Base-by-base conservation (phyloP, 768 basidiomycete species). In the Dentipellis fragilis region DNA sequence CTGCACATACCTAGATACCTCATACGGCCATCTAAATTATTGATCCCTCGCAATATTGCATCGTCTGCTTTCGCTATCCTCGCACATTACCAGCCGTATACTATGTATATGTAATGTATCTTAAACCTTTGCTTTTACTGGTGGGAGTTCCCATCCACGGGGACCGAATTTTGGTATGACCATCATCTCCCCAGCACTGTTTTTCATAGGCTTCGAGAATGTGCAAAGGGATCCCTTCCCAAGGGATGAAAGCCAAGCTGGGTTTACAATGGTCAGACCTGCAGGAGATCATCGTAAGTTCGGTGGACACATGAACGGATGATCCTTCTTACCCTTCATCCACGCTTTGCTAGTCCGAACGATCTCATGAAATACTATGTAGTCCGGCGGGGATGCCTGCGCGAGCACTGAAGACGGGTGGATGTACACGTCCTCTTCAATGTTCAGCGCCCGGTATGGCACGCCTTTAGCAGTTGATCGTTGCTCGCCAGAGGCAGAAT, bases 331-430 rank as follows among this genome's bases (percentile, higher is more conserved):
- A 89, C 93, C 85, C 79, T 89, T 93, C 49, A 98, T 66, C 79
- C 84, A 93, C 22, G 85, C 75, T 49, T 75, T 78, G 45, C 77
- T 81, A 2, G 90, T 89, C 48, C 84, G 78, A 34, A 93, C 79
- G 5, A 96, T 71, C 62, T 98, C 94, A 50, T 84, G 79, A 66
- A 80, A 99, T 39, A 89, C 79, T 48, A 98, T 62, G 65, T 85
- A 98, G 54, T 95, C 92, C 0, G 95, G 91, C 2, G 95, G 91
- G 10, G 83, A 59, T 6, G 60, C 57, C 62, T 79, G 77, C 56
- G 83, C 82, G 11, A 95, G 67, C 17, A 87, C 76, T n/a, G 91
- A 94, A 0, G 87, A 87, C 0, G 92, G 89, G 66, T 98, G 94
- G 54, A 98, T 84, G 69, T 81, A 98, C 1, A 95, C 91, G 62